Evolutionary conservation across 2,329 filamentous ascomycete genomes (phyloP).

Genomic region (Arachnomyces sp.): DNA sequence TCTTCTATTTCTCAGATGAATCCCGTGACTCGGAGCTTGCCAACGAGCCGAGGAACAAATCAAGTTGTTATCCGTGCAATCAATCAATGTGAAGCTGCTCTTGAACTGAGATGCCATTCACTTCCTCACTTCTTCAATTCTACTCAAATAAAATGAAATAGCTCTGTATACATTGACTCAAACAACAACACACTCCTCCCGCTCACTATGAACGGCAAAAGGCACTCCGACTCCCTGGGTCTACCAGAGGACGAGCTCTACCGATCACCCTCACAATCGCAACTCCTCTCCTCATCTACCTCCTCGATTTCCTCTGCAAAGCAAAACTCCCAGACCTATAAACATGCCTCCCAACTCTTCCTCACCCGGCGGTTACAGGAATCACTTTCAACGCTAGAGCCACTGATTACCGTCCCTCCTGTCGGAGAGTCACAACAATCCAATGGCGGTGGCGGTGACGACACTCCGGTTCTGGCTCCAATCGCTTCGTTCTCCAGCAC

Average conservation of each 20-base stretch:
- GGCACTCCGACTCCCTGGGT: too few species aligned
- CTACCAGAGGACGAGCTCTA: slow-evolving; percentile 18
- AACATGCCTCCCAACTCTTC: slow-evolving; percentile 88
- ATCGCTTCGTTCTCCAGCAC: slow-evolving; percentile 72
- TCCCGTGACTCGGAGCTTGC: too few species aligned
- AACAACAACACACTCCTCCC: too few species aligned
- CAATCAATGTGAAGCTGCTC: too few species aligned
- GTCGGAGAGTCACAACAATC: slow-evolving; percentile 24
- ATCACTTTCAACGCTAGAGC: slow-evolving; percentile 74
- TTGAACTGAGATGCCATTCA: too few species aligned
- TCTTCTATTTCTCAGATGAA: too few species aligned
- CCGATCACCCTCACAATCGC: slow-evolving; percentile 39
- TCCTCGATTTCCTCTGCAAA: slow-evolving; percentile 48
- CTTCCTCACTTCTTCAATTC: too few species aligned
- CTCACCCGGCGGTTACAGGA: slow-evolving; percentile 89
- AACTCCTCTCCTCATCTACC: slow-evolving; percentile 57
- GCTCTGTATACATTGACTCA: too few species aligned
- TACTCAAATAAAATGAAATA: too few species aligned
- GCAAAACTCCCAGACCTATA: slow-evolving; percentile 83
- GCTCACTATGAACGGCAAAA: too few species aligned
- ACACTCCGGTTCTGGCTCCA: slow-evolving; percentile 55
- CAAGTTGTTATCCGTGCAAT: too few species aligned
- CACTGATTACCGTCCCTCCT: slow-evolving; percentile 61
- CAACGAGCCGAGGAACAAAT: too few species aligned
- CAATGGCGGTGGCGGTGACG: slow-evolving; percentile 40